These are phyloP conservation scores for Posidonia australis DNA, from an alignment of 106 monocot genomes.

Conservation along the genomic window DNA sequence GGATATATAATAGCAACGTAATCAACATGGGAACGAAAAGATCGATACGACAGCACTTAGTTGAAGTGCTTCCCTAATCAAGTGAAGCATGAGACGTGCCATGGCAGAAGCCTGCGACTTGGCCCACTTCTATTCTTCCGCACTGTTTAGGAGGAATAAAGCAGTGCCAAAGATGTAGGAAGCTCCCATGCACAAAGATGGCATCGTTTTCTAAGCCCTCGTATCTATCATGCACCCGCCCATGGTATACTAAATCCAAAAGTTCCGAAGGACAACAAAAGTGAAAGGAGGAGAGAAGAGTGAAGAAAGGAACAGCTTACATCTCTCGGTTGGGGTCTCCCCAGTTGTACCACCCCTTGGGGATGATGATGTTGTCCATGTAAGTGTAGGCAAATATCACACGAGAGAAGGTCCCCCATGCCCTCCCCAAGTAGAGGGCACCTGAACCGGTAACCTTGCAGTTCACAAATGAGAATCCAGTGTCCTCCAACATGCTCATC, in stretches of 20 bases:
- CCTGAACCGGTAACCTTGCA: conserved; percentile 94
- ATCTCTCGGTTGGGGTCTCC: conserved; percentile 76
- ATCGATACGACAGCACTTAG: not conserved
- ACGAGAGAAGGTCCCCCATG: conserved; percentile 84
- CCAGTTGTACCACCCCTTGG: conserved; percentile 89
- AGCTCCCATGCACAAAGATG: too few species aligned
- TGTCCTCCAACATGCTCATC: conserved; percentile 78
- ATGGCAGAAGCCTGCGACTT: too few species aligned
- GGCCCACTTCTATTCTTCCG: too few species aligned
- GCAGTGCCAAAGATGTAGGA: too few species aligned
- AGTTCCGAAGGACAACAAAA: too few species aligned
- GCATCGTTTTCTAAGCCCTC: too few species aligned
- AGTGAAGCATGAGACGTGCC: too few species aligned
- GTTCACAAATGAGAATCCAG: conserved; percentile 89
- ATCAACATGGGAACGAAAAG: not conserved
- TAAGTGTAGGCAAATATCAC: conserved; percentile 91
- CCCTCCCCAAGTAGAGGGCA: conserved; percentile 67
- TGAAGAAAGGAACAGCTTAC: conserved; percentile 23
- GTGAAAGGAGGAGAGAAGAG: not conserved
- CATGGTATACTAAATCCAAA: too few species aligned
- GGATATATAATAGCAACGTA: too few species aligned
- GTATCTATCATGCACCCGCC: too few species aligned
- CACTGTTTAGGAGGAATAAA: too few species aligned
- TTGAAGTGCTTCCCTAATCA: too few species aligned
- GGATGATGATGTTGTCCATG: conserved; percentile 84